Percentiles rank a stretch among this genome's conserved stretches.
Evolutionary conservation across 164 flowering plant genomes (phyloP).

Genomic region (Warburgia ugandensis): DNA sequence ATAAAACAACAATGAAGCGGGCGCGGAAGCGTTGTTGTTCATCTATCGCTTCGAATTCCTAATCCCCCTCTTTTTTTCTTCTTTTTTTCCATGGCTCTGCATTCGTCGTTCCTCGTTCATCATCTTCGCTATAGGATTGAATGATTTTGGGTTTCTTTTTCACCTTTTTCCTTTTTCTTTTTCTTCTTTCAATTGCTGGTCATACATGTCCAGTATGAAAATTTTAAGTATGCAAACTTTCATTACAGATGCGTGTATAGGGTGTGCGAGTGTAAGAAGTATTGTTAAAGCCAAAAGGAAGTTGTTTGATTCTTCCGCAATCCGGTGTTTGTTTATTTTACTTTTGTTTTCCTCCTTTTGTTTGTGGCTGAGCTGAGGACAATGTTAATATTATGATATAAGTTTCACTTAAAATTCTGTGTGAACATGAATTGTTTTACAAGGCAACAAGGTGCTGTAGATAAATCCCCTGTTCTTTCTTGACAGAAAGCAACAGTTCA

Average conservation of each 20-base stretch:
- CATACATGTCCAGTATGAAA: not conserved
- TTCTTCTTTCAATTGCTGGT: constrained; percentile 3
- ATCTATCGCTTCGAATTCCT: constrained; percentile 3
- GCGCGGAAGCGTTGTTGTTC: constrained; percentile 57
- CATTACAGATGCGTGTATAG: constrained; percentile 2
- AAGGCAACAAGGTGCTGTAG: too few species aligned
- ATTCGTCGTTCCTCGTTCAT: not conserved
- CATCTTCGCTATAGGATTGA: constrained; percentile 13
- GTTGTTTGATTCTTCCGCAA: not conserved
- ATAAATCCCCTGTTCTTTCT: too few species aligned
- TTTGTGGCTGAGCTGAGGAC: too few species aligned
- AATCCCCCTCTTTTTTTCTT: constrained; percentile 3
- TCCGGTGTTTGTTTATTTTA: not conserved
- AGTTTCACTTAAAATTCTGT: too few species aligned
- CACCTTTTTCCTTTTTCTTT: not conserved
- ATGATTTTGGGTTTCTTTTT: constrained; percentile 20
- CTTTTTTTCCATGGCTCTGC: not conserved
- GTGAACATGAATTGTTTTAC: too few species aligned
- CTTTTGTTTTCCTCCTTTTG: not conserved
- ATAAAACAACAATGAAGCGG: constrained; percentile 30
- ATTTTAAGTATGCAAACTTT: constrained; percentile 5
- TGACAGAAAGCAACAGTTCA: too few species aligned
- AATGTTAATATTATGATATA: too few species aligned
- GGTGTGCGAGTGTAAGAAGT: constrained; percentile 2
- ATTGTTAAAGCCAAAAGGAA: not conserved